A percentile compares a stretch with the other conserved stretches of the same genome.
These are phyloP conservation scores for Globisporangium cylindrosporum DNA, from an alignment of 352 stramenopile species.

Conservation along the genomic window DNA sequence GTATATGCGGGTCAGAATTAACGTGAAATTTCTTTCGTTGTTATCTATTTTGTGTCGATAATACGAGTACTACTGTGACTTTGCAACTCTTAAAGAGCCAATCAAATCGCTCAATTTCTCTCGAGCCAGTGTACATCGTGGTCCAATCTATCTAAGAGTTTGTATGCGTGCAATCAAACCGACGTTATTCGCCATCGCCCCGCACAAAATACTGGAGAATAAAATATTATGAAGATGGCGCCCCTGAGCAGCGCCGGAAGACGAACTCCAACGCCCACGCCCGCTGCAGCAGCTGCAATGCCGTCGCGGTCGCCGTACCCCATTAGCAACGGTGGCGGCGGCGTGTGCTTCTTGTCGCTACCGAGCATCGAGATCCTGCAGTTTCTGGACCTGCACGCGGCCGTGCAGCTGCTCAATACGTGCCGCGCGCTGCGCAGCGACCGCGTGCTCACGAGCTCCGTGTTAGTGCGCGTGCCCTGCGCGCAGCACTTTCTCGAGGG, in stretches of 20 bases:
- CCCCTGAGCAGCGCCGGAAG: not conserved
- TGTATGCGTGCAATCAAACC: too few species aligned
- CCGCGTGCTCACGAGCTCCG: conserved; percentile 37
- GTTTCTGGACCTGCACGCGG: conserved; percentile 45
- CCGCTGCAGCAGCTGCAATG: not conserved
- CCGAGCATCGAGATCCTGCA: conserved; percentile 38
- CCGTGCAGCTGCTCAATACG: conserved; percentile 47
- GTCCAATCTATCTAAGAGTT: too few species aligned
- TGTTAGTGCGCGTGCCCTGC: conserved; percentile 44
- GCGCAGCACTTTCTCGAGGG: conserved; percentile 53
- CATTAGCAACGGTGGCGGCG: conserved; percentile 5
- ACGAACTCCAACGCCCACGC: not conserved
- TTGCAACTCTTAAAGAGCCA: too few species aligned
- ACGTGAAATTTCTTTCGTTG: too few species aligned
- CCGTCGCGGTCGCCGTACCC: too few species aligned
- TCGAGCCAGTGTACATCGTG: too few species aligned
- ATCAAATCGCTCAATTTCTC: too few species aligned
- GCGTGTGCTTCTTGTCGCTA: conserved; percentile 33
- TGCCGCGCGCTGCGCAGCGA: conserved; percentile 36
- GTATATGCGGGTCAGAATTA: too few species aligned
- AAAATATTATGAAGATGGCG: not conserved
- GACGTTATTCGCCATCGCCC: too few species aligned
- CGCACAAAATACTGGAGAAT: too few species aligned
- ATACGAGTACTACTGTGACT: too few species aligned
- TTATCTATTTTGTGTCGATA: too few species aligned